phyloP scores from a whole-genome alignment of 2,329 filamentous ascomycete species.

The Aspergillus calidoustus region DNA sequence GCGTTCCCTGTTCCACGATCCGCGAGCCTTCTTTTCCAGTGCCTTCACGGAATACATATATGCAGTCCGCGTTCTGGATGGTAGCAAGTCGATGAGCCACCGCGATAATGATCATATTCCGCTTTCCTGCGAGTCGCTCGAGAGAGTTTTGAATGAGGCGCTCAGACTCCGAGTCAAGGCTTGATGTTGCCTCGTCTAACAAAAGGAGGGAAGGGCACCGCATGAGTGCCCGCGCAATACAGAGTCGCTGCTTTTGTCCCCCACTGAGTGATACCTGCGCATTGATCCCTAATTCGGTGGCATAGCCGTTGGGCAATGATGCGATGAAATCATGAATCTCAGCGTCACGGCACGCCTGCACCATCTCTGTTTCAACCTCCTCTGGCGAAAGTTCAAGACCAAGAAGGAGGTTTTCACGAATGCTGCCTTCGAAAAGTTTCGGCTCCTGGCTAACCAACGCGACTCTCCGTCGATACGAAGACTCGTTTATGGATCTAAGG shows the following conservation, averaged over 20 bases:
- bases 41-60: slow-evolving; percentile 73
- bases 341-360: background rate
- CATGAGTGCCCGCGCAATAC: slow-evolving; percentile 62
- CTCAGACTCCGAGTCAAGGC: slow-evolving; percentile 60
- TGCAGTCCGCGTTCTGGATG: slow-evolving; percentile 73
- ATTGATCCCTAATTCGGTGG: slow-evolving; percentile 61
- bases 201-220: slow-evolving; percentile 60
- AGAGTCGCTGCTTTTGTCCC: slow-evolving; percentile 62
- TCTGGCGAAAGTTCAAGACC: background rate
- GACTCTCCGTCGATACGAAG: background rate
- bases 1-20: slow-evolving; percentile 61
- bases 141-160: slow-evolving; percentile 51
- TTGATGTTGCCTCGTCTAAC: slow-evolving; percentile 66
- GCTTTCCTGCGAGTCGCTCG: slow-evolving; percentile 34
- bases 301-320: slow-evolving; percentile 66
- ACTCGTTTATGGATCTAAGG: background rate
- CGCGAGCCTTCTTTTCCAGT: slow-evolving; percentile 49
- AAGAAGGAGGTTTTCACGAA: background rate
- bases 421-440: background rate
- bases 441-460: background rate
- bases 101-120: slow-evolving; percentile 43
- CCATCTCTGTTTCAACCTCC: background rate
- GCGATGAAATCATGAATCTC: slow-evolving; percentile 59
- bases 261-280: slow-evolving; percentile 58
- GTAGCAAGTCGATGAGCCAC: slow-evolving; percentile 49